phyloP scores from a whole-genome alignment of 2,329 filamentous ascomycete genomes.

The Aspergillus aculeatinus region DNA sequence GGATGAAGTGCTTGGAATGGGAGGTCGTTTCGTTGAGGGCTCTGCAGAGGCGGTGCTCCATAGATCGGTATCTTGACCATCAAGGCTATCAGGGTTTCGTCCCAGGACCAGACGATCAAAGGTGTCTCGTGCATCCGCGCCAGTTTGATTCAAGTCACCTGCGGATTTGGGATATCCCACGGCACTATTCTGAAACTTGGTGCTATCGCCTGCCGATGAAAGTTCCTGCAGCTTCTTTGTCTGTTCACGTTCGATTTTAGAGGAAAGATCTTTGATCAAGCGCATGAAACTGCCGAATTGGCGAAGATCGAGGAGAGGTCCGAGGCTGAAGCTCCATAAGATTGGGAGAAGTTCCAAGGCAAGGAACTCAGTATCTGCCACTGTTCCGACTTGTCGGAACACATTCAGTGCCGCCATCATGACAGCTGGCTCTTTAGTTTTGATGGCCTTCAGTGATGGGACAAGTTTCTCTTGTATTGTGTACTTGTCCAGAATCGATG shows the following conservation, averaged over 20 bases:
- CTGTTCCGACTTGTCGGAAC: conserved; percentile 75
- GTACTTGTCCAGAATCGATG: conserved; percentile 89
- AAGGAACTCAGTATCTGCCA: conserved; percentile 85
- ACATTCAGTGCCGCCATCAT: conserved; percentile 92
- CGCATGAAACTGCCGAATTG: conserved; percentile 91
- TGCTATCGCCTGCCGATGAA: conserved; percentile 57
- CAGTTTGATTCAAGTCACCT: conserved; percentile 41
- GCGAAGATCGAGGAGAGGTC: conserved; percentile 79
- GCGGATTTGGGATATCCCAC: conserved; percentile 27
- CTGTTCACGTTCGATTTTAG: conserved; percentile 83
- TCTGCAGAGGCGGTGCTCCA: conserved; percentile 36
- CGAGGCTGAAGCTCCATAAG: conserved; percentile 87
- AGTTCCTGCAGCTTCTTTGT: conserved; percentile 84
- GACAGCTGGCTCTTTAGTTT: conserved; percentile 95
- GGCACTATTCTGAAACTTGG: conserved; percentile 40
- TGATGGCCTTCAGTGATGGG: conserved; percentile 85
- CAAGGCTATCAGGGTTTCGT: conserved; percentile 45
- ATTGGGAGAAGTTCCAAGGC: conserved; percentile 88
- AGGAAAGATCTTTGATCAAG: conserved; percentile 76
- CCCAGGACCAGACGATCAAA: conserved; percentile 91
- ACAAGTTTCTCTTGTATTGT: conserved; percentile 98
- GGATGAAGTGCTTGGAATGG: conserved; percentile 21
- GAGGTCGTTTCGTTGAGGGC: conserved; percentile 27
- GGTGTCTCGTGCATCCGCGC: conserved; percentile 63
- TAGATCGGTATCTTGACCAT: conserved; percentile 30